Evolutionary conservation across 2,329 filamentous ascomycete genomes (phyloP), one percentile per base, ranked within the genome.

Genomic region (Reticulascus tulasneorum): DNA sequence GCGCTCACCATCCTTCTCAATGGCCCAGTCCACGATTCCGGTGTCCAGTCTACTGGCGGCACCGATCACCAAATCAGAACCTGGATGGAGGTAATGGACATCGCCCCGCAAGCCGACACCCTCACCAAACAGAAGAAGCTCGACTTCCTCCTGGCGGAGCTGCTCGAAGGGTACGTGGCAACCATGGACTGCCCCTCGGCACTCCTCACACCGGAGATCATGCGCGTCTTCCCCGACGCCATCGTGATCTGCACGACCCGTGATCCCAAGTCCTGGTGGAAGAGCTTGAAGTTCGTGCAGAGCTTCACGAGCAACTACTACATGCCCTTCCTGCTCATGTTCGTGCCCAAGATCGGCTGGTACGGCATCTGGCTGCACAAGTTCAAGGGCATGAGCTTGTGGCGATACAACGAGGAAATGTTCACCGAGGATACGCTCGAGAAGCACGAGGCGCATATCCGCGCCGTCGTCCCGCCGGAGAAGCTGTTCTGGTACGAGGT

Each of bases 241-340:
- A 38, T 38, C 26, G 45, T 52, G 11, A 42, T 52, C 4, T 44
- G 39, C 21, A 51, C 49, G 3, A 26, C 33, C 16, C 45, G 49
- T 17, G 45, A 51, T 16, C 18, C 37, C 5, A 42, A 44, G 4
- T 29, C 35, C 3, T 52, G 49, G 48, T 38, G 41, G 18, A 47
- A 42, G 34, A 50, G 47, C 25, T 43, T 49, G 42, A 23, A 42
- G 13, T 33, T 25, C 40, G 58, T 59, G 57, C 46, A 44, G 31
- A 49, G 43, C 36, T 52, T 58, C 38, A 54, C 58, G 48, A 47
- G 49, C 23, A 59, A 51, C 22, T 60, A 54, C 50, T 55, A 59
- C 37, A 47, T 61, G 25, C 52, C 55, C 8, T 35, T 58, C 16
- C 39, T 58, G 15, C 53, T 60, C 22, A 42, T 60, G 26, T 59